These are phyloP conservation scores for Aureobasidium sp. DNA, from an alignment of 2,329 filamentous ascomycete genomes.

Conservation along the genomic window DNA sequence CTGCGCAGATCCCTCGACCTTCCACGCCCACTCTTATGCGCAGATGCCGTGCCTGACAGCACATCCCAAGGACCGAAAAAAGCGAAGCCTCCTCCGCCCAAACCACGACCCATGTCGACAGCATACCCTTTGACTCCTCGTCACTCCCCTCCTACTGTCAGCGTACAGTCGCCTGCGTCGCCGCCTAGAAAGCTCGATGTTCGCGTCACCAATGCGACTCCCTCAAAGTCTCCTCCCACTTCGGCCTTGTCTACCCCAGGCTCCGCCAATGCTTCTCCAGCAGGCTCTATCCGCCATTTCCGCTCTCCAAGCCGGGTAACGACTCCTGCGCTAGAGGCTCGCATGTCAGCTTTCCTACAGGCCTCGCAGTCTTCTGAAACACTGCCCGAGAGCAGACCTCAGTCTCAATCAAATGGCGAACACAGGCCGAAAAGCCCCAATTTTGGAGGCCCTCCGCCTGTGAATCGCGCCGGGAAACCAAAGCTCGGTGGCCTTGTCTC, in stretches of 20 bases:
- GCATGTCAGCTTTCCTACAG: conserved; percentile 30
- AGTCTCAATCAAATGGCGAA: background rate
- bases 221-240: conserved; percentile 12
- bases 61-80: conserved; percentile 20
- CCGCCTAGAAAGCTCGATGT: conserved; percentile 45
- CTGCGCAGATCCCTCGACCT: conserved; percentile 35
- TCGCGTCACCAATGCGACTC: conserved; percentile 12
- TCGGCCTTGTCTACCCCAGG: conserved; percentile 21
- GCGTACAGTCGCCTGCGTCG: conserved; percentile 63
- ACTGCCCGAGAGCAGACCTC: background rate
- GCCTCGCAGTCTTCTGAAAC: conserved; percentile 19
- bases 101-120: conserved; percentile 43
- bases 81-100: conserved; percentile 31
- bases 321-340: conserved; percentile 37
- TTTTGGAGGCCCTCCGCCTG: conserved; percentile 57
- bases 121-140: conserved; percentile 38
- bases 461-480: conserved; percentile 76
- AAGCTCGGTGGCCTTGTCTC: conserved; percentile 49
- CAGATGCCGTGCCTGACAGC: conserved; percentile 25
- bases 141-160: conserved; percentile 57
- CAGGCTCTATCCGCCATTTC: conserved; percentile 24
- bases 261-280: conserved; percentile 23
- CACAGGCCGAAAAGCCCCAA: conserved; percentile 13
- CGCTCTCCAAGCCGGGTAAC: conserved; percentile 34
- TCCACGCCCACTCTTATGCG: conserved; percentile 24